phyloP scores from a whole-genome alignment of 306 rosid genomes.

The Glycyrrhiza uralensis region DNA sequence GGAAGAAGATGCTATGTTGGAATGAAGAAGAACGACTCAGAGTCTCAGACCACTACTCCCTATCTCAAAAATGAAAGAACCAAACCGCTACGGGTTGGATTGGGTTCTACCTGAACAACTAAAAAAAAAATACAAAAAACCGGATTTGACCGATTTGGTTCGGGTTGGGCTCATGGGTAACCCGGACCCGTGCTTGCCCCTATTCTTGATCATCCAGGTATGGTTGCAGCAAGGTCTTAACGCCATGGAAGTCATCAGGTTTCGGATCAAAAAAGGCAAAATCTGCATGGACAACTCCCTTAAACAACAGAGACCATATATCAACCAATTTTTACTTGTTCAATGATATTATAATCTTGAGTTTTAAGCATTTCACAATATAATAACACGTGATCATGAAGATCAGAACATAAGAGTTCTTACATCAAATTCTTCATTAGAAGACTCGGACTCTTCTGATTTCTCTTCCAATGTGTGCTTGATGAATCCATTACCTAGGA shows the following conservation, averaged over 20 bases:
- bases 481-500: constrained; percentile 36
- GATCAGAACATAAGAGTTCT: constrained; percentile 11
- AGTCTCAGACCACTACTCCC: too few relatives aligned
- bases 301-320: constrained; percentile 21
- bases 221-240: constrained; percentile 70
- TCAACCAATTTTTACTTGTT: background rate
- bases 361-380: background rate
- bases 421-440: constrained; percentile 66
- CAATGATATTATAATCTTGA: background rate
- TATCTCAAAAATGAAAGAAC: too few relatives aligned
- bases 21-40: too few relatives aligned
- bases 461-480: constrained; percentile 25
- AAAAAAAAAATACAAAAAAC: too few relatives aligned
- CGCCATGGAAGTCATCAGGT: constrained; percentile 78
- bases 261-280: constrained; percentile 87
- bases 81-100: too few relatives aligned
- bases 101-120: too few relatives aligned
- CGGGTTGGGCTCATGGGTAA: too few relatives aligned
- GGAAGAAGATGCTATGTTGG: too few relatives aligned
- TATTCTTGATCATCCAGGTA: constrained; percentile 59
- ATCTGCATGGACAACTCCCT: constrained; percentile 78
- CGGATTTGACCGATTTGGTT: too few relatives aligned
- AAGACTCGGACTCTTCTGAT: constrained; percentile 41
- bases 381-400: background rate
- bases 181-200: too few relatives aligned